Conservation (phyloP, 176 grass and related monocot species). For the Guadua angustifolia region DNA sequence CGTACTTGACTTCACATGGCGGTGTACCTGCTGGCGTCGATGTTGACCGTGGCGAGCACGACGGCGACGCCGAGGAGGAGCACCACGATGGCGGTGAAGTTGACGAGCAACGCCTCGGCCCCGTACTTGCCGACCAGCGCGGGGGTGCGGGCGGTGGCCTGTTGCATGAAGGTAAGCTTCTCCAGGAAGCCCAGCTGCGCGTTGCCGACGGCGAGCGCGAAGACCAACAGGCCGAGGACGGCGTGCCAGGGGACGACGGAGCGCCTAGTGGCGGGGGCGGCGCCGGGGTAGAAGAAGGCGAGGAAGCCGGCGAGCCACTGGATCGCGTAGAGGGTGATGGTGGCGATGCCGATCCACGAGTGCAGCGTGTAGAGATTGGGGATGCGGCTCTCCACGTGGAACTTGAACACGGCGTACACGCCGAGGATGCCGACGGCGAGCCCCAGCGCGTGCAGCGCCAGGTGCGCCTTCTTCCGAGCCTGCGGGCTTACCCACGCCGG, state of each 20-base stretch:
- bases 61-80: conserved; percentile 68
- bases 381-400: conserved; percentile 68
- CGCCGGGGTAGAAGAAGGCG: conserved; percentile 77
- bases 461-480: conserved; percentile 63
- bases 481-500: conserved; percentile 35
- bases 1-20: neutral
- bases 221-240: conserved; percentile 58
- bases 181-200: conserved; percentile 76
- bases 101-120: conserved; percentile 65
- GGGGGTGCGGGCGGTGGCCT: neutral
- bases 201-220: conserved; percentile 59
- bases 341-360: conserved; percentile 69
- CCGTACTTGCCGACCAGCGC: conserved; percentile 52
- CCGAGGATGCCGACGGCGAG: conserved; percentile 54
- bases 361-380: conserved; percentile 84
- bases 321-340: conserved; percentile 63
- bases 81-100: conserved; percentile 71
- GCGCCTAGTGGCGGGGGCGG: conserved; percentile 16
- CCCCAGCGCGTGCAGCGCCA: conserved; percentile 61
- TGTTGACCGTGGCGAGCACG: conserved; percentile 58
- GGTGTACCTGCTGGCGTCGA: conserved; percentile 39
- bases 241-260: conserved; percentile 68
- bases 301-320: conserved; percentile 75
- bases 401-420: conserved; percentile 79
- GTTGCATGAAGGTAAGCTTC: conserved; percentile 87